These are phyloP conservation scores for Boletus rubroflammeus DNA, from an alignment of 768 basidiomycete genomes.

Conservation along the genomic window DNA sequence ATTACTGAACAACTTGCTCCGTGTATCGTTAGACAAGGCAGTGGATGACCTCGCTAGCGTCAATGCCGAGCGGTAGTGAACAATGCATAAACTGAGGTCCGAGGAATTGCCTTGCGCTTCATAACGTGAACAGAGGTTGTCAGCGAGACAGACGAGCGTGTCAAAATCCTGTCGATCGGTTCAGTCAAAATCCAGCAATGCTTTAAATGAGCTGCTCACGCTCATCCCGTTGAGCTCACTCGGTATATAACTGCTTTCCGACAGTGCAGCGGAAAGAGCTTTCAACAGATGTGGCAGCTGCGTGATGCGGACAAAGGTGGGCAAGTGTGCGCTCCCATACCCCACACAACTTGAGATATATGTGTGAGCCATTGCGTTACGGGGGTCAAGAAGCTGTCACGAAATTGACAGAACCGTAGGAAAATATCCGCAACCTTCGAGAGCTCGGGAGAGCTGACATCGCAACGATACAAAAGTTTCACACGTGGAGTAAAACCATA, in stretches of 20 bases:
- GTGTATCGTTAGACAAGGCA: conserved; percentile 17
- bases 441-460: not conserved
- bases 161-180: conserved; percentile 18
- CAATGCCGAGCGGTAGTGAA: conserved; percentile 27
- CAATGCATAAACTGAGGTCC: conserved; percentile 26
- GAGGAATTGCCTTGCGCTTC: conserved; percentile 16
- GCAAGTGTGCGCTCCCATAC: conserved; percentile 3
- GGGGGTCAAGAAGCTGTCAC: conserved; percentile 12
- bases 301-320: conserved; percentile 1
- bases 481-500: not conserved
- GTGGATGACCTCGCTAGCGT: conserved; percentile 19
- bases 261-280: not conserved
- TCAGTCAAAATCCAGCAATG: not conserved
- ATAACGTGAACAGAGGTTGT: conserved; percentile 25
- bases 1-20: conserved; percentile 26
- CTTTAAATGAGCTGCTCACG: conserved; percentile 7
- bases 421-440: conserved; percentile 1
- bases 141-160: conserved; percentile 21
- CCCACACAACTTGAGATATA: conserved; percentile 9
- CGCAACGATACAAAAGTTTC: not conserved
- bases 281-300: not conserved
- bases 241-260: not conserved
- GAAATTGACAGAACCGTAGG: conserved; percentile 6
- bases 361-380: conserved; percentile 10
- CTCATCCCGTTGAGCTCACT: conserved; percentile 9